Conservation (phyloP, 2,329 filamentous ascomycete species). For the Endothia cerciana region DNA sequence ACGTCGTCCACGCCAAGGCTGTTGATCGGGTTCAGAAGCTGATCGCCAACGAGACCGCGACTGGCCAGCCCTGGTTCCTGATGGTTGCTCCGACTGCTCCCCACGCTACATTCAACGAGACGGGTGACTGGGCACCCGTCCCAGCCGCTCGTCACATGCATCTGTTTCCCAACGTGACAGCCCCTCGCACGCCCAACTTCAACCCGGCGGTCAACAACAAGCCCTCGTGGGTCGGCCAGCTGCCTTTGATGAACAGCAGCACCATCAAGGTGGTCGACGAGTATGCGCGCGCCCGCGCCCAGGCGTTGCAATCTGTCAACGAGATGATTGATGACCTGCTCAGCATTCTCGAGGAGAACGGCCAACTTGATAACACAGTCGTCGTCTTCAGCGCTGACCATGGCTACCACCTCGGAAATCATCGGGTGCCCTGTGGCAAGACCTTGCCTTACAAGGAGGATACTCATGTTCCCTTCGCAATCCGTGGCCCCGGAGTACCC, state of each 20-base stretch:
- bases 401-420: constrained; percentile 28
- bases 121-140: constrained; percentile 48
- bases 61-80: constrained; percentile 64
- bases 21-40: constrained; percentile 25
- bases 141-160: constrained; percentile 63
- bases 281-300: constrained; percentile 51
- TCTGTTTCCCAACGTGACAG: constrained; percentile 61
- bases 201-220: constrained; percentile 56
- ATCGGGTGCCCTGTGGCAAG: constrained; percentile 43
- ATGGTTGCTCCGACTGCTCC: constrained; percentile 68
- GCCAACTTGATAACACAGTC: constrained; percentile 28
- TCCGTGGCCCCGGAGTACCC: constrained; percentile 61
- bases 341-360: constrained; percentile 30
- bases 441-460: constrained; percentile 62
- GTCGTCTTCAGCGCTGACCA: constrained; percentile 28
- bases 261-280: constrained; percentile 33
- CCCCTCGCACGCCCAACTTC: constrained; percentile 67
- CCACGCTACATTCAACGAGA: constrained; percentile 57
- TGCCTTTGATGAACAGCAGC: constrained; percentile 25
- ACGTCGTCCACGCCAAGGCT: constrained; percentile 46
- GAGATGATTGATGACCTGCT: constrained; percentile 48
- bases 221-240: constrained; percentile 36
- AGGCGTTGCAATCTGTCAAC: constrained; percentile 47
- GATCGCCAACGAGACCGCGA: constrained; percentile 23
- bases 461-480: constrained; percentile 61